Evolutionary conservation across 108 stramenopile genomes (phyloP), one percentile per base, ranked within the genome.

Genomic region (Skeletonema tropicum): DNA sequence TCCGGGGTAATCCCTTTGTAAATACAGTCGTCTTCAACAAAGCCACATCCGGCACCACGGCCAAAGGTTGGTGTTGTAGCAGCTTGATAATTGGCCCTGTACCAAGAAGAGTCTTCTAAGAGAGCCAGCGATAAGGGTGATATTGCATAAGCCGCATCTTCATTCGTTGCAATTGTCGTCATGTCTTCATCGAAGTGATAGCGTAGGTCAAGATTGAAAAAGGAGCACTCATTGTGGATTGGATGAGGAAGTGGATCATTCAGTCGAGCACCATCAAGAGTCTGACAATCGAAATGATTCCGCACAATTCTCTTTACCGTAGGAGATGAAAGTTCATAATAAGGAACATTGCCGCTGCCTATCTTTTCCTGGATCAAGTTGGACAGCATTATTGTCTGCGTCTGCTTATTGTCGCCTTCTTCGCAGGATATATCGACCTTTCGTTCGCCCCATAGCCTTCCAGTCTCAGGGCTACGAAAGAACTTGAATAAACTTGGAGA

Each of bases 401-500:
- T 76, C 30, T 60, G 42, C 15, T 39, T 64, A 11, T 69, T 15
- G 68, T 29, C 15, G 0, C 80, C 84, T 64, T 82, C 71, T 7
- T 69, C 73, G 65, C 84, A 85, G 2, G 60, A 77, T 0, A 82
- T 80, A 3, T 57, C 57, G 23, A 63, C 66, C 25, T 26, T 42
- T 10, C 75, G 73, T 39, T 49, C 64, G 41, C 75, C 83, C 25
- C 42, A 80, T 8, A 62, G 60, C 21, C 76, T 60, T 58, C 89
- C 92, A 2, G 89, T 92, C 61, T 89, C 87, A 7, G 89, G 60
- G 49, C 92, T 86, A 71, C 90, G 85, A 70, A 80, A 95, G 79
- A 88, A 88, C 12, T 77, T 82, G 46, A 85, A 94, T 15, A 79
- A 70, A 72, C 89, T 87, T 8, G 87, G 81, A 5, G 84, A 86